phyloP scores from a whole-genome alignment of 352 stramenopile genomes.

The Globisporangium camurandrum region DNA sequence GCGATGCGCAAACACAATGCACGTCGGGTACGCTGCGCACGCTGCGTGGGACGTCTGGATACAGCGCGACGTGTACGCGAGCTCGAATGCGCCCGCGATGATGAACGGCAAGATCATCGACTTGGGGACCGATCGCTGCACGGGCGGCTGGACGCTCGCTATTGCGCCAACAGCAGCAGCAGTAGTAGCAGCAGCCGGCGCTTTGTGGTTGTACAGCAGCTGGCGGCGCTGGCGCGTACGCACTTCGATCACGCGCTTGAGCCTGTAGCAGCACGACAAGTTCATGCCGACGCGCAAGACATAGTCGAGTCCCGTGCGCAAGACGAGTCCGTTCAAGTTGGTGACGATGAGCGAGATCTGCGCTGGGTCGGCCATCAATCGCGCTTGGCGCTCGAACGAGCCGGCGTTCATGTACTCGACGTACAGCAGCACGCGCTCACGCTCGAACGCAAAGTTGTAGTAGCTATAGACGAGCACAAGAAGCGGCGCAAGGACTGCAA shows the following conservation, averaged over 20 bases:
- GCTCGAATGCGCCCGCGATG: conserved; percentile 5
- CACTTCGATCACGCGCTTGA: conserved; percentile 14
- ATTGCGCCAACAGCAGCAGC: too few species aligned
- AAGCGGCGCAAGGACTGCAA: conserved; percentile 27
- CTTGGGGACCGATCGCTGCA: conserved; percentile 14
- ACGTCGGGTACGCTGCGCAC: conserved; percentile 18
- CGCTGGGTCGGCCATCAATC: conserved; percentile 21
- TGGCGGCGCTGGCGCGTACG: conserved; percentile 7
- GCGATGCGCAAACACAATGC: conserved; percentile 16
- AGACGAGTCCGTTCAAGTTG: conserved; percentile 23
- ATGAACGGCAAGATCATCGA: conserved; percentile 15
- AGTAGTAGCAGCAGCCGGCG: too few species aligned
- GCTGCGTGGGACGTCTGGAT: conserved; percentile 10
- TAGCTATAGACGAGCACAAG: conserved; percentile 22
- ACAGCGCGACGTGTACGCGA: conserved; percentile 13
- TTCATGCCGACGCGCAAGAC: conserved; percentile 20
- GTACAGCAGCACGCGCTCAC: conserved; percentile 16
- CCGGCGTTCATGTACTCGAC: conserved; percentile 9
- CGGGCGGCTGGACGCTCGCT: background rate
- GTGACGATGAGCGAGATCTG: conserved; percentile 24
- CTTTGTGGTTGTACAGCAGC: conserved; percentile 6
- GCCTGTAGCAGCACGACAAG: conserved; percentile 17
- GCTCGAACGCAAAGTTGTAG: conserved; percentile 25
- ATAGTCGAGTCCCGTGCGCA: conserved; percentile 16
- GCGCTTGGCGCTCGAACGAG: conserved; percentile 24